Conservation (phyloP, 768 basidiomycete species). For the Calvatia gigantea region DNA sequence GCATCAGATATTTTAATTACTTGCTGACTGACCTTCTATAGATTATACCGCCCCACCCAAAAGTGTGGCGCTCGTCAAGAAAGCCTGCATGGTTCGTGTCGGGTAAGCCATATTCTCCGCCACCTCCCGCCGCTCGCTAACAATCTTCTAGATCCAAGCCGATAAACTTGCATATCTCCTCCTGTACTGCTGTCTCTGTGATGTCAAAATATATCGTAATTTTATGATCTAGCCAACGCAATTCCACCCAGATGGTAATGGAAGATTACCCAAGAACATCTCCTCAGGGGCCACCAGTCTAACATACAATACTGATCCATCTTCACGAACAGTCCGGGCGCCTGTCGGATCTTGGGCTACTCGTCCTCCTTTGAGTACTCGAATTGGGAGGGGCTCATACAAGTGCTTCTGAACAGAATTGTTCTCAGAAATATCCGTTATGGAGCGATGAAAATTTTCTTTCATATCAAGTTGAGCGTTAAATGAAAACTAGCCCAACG, state of each 20-base stretch:
- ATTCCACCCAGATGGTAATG: not conserved
- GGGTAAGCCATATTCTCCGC: constrained; percentile 21
- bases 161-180: no score
- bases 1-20: not conserved
- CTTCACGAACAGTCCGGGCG: no score
- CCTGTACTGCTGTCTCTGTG: not conserved
- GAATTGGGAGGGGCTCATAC: no score
- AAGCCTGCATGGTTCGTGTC: constrained; percentile 35
- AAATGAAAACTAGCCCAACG: constrained; percentile 7
- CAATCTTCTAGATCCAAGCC: not conserved
- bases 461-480: not conserved
- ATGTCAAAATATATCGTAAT: constrained; percentile 4
- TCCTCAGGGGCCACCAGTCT: no score
- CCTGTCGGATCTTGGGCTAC: no score
- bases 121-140: not conserved
- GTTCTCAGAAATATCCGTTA: not conserved
- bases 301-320: no score
- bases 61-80: constrained; percentile 30
- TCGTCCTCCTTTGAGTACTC: no score
- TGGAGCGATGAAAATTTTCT: not conserved
- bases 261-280: not conserved
- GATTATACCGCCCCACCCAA: constrained; percentile 8
- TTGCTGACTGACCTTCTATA: not conserved
- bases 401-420: no score
- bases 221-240: not conserved